Evolutionary conservation across 2,329 filamentous ascomycete species (phyloP), one percentile per base, ranked within the genome.

Genomic region (Ophiocordyceps robertsii): DNA sequence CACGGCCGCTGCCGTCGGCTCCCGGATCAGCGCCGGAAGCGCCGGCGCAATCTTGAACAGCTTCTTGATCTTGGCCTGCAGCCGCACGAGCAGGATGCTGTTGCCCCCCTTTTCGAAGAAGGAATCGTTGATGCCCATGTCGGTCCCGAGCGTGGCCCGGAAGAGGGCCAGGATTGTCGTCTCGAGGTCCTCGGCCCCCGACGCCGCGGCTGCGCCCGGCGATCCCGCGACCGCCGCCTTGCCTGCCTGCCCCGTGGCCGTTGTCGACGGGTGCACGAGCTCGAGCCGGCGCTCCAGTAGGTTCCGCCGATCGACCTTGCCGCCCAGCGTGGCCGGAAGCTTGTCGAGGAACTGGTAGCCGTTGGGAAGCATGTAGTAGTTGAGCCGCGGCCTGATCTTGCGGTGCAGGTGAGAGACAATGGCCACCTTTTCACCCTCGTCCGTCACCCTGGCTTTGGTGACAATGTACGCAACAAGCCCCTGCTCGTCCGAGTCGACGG

Each of bases 91-190:
- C 10, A 55, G 49, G 32, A 54, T 49, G 29, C 51, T 52, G 43
- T 55, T 53, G 33, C 52, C 52, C 9, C 53, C 53, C 16, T 44
- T 46, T 38, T 54, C 49, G 40, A 55, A 55, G 43, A 54, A 53
- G 29, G 49, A 53, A 30, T 54, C 51, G 24, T 43, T 21, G 11
- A 49, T 40, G 17, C 35, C 35, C 21, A 49, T 41, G 3, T 49
- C 46, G 16, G 41, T 40, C 14, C 49, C 49, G 14, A 53, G 44
- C 13, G 45, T 46, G 30, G 43, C 32, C 12, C 45, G 47, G 48
- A 53, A 53, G 38, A 53, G 39, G n/a, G 42, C 43, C 6, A 51
- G 46, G 31, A 53, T 42, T 1, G 49, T 46, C 4, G 43, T 32
- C 29, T 51, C 51, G 17, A 53, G 45, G 9, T 51, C 49, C 14